Conservation (phyloP, 371 early-diverging fungal genomes). For the Capillidium heterosporum region DNA sequence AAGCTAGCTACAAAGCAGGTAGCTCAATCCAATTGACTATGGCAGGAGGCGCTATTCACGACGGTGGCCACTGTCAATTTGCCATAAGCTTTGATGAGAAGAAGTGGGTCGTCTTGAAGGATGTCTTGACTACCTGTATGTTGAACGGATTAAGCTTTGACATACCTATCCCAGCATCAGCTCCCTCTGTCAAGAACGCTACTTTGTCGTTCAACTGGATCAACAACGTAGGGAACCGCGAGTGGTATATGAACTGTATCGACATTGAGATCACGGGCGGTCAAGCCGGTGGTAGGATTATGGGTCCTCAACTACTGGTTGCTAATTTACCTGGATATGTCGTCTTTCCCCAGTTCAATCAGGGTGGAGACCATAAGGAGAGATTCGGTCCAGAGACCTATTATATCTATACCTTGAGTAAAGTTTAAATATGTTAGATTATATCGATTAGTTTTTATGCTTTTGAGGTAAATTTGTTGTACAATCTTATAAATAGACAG, state of each 20-base stretch:
- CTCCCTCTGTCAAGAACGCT: background rate
- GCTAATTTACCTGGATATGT: constrained; percentile 22
- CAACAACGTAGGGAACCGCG: constrained; percentile 1
- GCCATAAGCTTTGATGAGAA: background rate
- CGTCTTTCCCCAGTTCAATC: constrained; percentile 22
- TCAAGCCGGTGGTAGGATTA: constrained; percentile 13
- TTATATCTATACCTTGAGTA: background rate
- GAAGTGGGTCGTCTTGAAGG: background rate
- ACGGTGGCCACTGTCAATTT: constrained; percentile 6
- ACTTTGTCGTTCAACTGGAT: constrained; percentile 32
- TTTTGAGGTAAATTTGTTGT: no score
- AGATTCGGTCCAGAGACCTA: background rate
- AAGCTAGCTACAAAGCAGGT: background rate
- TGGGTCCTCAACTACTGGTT: constrained; percentile 26
- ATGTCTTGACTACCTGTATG: background rate
- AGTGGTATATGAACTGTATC: constrained; percentile 8
- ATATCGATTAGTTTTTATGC: no score
- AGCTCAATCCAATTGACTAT: background rate
- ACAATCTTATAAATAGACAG: no score
- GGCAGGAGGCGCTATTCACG: background rate
- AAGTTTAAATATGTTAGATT: no score
- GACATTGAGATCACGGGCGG: constrained; percentile 7
- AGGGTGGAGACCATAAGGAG: constrained; percentile 1
- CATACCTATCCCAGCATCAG: background rate
- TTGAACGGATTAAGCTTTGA: background rate